These are phyloP conservation scores for Lathyrus aphaca DNA, from an alignment of 306 rosid genomes.

Conservation along the genomic window DNA sequence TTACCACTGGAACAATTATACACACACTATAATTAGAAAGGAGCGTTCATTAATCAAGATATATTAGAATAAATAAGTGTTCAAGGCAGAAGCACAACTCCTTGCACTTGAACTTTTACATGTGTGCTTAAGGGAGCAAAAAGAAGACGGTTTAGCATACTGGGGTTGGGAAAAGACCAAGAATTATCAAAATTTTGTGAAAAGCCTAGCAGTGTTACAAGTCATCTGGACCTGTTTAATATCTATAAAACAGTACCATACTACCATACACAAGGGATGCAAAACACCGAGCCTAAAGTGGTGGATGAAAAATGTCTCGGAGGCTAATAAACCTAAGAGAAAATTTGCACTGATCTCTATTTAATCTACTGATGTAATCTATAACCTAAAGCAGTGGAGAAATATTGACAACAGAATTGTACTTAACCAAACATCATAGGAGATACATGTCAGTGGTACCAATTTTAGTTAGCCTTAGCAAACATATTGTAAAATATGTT, in stretches of 20 bases:
- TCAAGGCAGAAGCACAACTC: background rate
- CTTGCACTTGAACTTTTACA: conserved; percentile 13
- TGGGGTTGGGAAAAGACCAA: no score
- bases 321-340: background rate
- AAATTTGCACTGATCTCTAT: conserved; percentile 24
- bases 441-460: conserved; percentile 2
- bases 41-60: conserved; percentile 1
- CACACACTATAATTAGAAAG: conserved; percentile 2
- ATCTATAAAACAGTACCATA: conserved; percentile 4
- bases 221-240: conserved; percentile 10
- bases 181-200: background rate
- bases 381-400: conserved; percentile 17
- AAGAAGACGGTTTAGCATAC: no score
- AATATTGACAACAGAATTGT: background rate
- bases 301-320: background rate
- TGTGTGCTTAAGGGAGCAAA: background rate
- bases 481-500: no score
- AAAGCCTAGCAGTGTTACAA: background rate
- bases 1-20: conserved; percentile 12
- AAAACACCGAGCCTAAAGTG: conserved; percentile 14
- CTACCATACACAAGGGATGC: background rate
- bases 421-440: background rate
- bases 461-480: background rate
- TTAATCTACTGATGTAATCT: background rate
- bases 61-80: background rate